Base-by-base conservation (phyloP, 257 asterid genomes). In the Forsythia viridissima region DNA sequence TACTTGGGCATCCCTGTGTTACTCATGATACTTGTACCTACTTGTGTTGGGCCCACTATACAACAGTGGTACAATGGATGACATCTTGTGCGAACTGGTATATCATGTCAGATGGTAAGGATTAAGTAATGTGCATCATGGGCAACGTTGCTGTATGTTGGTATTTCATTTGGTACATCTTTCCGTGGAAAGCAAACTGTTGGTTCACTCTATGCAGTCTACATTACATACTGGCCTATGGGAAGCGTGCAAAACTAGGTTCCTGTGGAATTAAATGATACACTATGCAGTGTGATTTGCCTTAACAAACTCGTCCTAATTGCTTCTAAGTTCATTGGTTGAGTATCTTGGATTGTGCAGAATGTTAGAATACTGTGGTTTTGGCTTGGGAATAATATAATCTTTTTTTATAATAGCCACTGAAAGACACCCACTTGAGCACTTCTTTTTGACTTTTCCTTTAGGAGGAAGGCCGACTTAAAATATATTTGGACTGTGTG, bases 331-430 rank as follows among this genome's bases (percentile, higher is more conserved):
- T 41, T 38, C 46, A 78, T 36, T 65, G 71, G 24, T 44, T 68
- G 44, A 48, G 24, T 20, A 41, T 83, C 66, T 80, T 80, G 80
- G 55, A 69, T 72, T 38, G 59, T 46, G 34, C 73, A 42, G 63
- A 74, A 72, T 4, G 52, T 71, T 61, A 41, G 79, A 77, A 72
- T 24, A 46, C 52, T 59, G 21, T 59, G 24, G 6, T 77, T 78
- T 13, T 81, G 18, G 21, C 34, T 78, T 74, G 68, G 70, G 43
- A 61, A 51, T 55, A 75, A 8, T 71, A 78, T 72, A 48, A 21
- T 52, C 38, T 46, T 40, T 39, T 79, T 46, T 61, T n/a, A 55
- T 18, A 55, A 55, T 55, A 16, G 65, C 65, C 20, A 55, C 30
- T 55, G 30, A n/a, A 18, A 16, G 65, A 55, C 21, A 16, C 5